phyloP scores from a whole-genome alignment of 805 yeast species.

The Debaryomyces hansenii region DNA sequence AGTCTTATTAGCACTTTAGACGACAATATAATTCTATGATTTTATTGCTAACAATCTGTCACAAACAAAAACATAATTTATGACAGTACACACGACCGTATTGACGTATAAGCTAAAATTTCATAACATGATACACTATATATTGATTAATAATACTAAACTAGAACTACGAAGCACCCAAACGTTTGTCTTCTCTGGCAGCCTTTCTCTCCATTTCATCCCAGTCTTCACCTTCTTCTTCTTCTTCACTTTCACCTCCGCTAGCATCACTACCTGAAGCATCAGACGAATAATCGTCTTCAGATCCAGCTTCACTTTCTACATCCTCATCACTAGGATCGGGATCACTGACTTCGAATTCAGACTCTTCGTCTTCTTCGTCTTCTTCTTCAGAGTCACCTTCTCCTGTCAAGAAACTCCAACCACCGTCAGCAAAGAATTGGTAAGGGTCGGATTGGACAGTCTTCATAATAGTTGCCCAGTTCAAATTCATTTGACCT shows the following conservation, averaged over 20 bases:
- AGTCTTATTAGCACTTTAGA: too few species aligned
- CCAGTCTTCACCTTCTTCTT: constrained; percentile 53
- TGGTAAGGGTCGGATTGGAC: constrained; percentile 89
- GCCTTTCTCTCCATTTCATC: constrained; percentile 64
- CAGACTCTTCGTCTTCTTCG: constrained; percentile 67
- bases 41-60: background rate
- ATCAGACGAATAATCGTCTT: constrained; percentile 37
- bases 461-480: constrained; percentile 95
- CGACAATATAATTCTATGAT: background rate
- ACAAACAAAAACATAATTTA: background rate
- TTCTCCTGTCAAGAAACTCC: constrained; percentile 89
- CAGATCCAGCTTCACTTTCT: constrained; percentile 49
- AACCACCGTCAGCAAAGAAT: constrained; percentile 91
- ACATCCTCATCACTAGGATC: constrained; percentile 64
- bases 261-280: constrained; percentile 36
- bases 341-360: constrained; percentile 64
- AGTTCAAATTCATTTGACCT: constrained; percentile 93
- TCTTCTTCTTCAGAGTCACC: constrained; percentile 71
- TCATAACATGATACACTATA: background rate
- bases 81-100: background rate
- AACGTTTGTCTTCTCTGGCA: constrained; percentile 41
- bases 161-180: constrained; percentile 11
- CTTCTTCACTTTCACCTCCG: constrained; percentile 34
- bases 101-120: background rate
- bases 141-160: background rate